phyloP scores from a whole-genome alignment of 345 rosid species.

The Populus ilicifolia region DNA sequence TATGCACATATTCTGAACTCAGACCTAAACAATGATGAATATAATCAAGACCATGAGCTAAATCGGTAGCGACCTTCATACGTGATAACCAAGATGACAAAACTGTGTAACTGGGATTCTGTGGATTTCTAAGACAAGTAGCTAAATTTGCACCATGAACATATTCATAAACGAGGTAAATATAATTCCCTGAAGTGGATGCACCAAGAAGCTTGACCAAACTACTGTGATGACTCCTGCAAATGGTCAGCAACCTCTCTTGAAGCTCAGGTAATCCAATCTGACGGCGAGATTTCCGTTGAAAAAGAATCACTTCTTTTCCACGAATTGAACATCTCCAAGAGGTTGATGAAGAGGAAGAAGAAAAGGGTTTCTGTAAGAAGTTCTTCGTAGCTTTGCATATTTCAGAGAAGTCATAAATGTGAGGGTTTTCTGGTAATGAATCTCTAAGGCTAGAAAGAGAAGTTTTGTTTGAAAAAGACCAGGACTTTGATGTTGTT shows the following conservation, averaged over 20 bases:
- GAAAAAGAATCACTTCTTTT: slow-evolving; percentile 27
- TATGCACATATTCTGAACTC: slow-evolving; percentile 18
- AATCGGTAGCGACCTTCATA: slow-evolving; percentile 28
- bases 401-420: slow-evolving; percentile 30
- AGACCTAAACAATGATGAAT: slow-evolving; percentile 21
- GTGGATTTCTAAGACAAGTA: slow-evolving; percentile 26
- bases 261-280: slow-evolving; percentile 39
- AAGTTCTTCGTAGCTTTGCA: slow-evolving; percentile 33
- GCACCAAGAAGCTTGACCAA: slow-evolving; percentile 70
- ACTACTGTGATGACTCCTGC: slow-evolving; percentile 73
- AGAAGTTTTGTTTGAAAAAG: slow-evolving; percentile 15
- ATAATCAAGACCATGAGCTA: slow-evolving; percentile 27
- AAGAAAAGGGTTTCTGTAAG: slow-evolving; percentile 26
- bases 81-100: slow-evolving; percentile 24
- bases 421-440: slow-evolving; percentile 30
- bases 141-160: slow-evolving; percentile 20
- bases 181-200: slow-evolving; percentile 38
- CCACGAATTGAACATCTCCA: slow-evolving; percentile 34
- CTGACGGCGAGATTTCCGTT: slow-evolving; percentile 33
- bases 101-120: slow-evolving; percentile 15
- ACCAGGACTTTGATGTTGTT: neutral
- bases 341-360: slow-evolving; percentile 38
- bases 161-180: slow-evolving; percentile 25
- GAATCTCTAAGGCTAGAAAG: slow-evolving; percentile 23
- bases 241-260: slow-evolving; percentile 50